phyloP scores from a whole-genome alignment of 2,329 filamentous ascomycete species.

The Paecilomyces fulvus region DNA sequence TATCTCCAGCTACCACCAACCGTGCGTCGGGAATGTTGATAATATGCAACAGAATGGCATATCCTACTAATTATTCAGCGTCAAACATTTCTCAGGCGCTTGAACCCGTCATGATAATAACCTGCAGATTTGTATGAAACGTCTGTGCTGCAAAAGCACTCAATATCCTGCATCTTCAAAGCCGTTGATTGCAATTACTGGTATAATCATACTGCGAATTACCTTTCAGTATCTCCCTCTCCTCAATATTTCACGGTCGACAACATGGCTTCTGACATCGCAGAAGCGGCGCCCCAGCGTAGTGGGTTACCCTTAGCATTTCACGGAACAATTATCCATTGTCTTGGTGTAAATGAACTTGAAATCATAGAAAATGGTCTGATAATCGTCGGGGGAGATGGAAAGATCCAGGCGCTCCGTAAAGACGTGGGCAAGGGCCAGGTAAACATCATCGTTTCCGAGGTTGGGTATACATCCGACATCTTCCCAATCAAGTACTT shows the following conservation, averaged over 20 bases:
- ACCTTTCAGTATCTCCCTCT: background rate
- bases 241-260: background rate
- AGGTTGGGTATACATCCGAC: constrained; percentile 17
- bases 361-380: constrained; percentile 25
- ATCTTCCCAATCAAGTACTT: constrained; percentile 21
- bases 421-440: constrained; percentile 10
- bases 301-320: constrained; percentile 19
- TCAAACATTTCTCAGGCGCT: no score
- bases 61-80: no score
- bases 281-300: background rate
- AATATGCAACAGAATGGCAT: no score
- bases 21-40: no score
- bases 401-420: constrained; percentile 21
- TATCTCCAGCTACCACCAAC: no score
- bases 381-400: constrained; percentile 20
- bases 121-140: no score
- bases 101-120: no score
- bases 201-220: background rate
- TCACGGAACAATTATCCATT: constrained; percentile 28
- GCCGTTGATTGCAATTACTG: background rate
- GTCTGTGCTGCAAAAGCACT: background rate
- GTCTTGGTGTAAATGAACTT: constrained; percentile 12
- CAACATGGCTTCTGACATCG: background rate
- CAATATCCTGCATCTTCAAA: background rate
- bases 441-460: constrained; percentile 17